phyloP scores from a whole-genome alignment of 2,329 filamentous ascomycete genomes.

The Ophiobolus disseminans region DNA sequence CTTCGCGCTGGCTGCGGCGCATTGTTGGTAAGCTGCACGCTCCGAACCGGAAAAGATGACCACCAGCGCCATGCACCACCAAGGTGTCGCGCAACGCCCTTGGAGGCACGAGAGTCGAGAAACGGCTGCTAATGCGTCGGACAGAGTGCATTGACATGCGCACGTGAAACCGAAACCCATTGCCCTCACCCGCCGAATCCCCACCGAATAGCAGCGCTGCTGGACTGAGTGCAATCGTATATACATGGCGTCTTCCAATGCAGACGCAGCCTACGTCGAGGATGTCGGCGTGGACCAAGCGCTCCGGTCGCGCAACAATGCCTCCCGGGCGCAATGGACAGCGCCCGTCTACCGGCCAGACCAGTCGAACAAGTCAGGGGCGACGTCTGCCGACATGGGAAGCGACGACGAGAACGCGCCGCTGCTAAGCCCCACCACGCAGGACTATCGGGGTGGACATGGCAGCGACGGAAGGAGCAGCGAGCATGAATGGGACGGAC shows the following conservation, averaged over 20 bases:
- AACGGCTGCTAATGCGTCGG: constrained; percentile 1
- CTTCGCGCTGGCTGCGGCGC: constrained; percentile 9
- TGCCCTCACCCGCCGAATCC: constrained; percentile 10
- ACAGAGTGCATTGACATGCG: constrained; percentile 21
- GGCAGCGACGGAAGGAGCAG: constrained; percentile 11
- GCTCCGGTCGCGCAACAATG: constrained; percentile 21
- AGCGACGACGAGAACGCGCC: constrained; percentile 36
- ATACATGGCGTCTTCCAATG: constrained; percentile 33
- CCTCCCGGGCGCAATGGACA: constrained; percentile 17
- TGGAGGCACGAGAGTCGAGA: background rate
- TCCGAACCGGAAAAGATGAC: constrained; percentile 18
- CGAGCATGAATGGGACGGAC: constrained; percentile 41
- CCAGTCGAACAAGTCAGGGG: constrained; percentile 19
- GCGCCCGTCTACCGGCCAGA: constrained; percentile 12
- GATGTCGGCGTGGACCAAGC: constrained; percentile 41
- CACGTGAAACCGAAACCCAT: constrained; percentile 15
- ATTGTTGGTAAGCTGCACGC: constrained; percentile 32
- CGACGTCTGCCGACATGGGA: constrained; percentile 17
- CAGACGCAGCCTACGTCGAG: constrained; percentile 37
- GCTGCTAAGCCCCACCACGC: constrained; percentile 27
- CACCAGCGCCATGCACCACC: constrained; percentile 3
- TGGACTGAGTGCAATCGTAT: background rate
- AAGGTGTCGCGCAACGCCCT: constrained; percentile 1
- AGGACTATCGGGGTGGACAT: constrained; percentile 18
- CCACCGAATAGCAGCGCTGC: background rate